These are phyloP conservation scores for Lepiota subincarnata DNA, from an alignment of 768 basidiomycete genomes.

Conservation along the genomic window DNA sequence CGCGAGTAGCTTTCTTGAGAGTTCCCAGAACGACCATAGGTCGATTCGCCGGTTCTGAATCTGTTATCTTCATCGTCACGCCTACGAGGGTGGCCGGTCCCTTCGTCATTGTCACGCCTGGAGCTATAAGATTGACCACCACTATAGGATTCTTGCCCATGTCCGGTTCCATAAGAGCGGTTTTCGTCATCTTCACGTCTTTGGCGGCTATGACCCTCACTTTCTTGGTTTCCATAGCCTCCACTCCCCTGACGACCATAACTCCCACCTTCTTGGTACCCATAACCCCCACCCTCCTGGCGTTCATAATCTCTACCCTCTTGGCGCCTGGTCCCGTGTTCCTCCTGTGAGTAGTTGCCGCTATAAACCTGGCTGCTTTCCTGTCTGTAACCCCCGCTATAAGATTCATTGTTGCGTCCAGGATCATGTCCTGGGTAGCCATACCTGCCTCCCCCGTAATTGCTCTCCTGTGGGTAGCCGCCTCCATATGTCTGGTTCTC, in stretches of 20 bases:
- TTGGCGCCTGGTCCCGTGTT: conserved; percentile 15
- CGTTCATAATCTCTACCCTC: conserved; percentile 7
- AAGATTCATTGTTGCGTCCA: conserved; percentile 3
- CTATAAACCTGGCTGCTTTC: background rate
- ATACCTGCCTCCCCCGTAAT: conserved; percentile 10
- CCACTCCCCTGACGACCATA: background rate
- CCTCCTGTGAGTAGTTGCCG: background rate
- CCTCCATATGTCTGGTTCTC: conserved; percentile 11
- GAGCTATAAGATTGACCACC: background rate
- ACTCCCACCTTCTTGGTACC: background rate
- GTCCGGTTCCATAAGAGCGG: conserved; percentile 6
- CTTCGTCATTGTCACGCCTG: background rate
- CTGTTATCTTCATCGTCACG: background rate
- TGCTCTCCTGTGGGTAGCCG: conserved; percentile 7
- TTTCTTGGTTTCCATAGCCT: conserved; percentile 6
- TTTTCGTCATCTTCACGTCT: conserved; percentile 17
- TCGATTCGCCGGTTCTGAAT: no score
- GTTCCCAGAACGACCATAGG: background rate
- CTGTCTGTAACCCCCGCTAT: conserved; percentile 11
- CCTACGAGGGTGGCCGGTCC: conserved; percentile 3
- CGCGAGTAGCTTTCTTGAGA: background rate
- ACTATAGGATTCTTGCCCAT: background rate
- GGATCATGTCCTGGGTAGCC: background rate
- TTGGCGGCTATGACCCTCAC: conserved; percentile 16
- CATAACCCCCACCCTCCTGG: conserved; percentile 7